These are phyloP conservation scores for Coffea humblotiana DNA, from an alignment of 305 asterid genomes.

Conservation along the genomic window DNA sequence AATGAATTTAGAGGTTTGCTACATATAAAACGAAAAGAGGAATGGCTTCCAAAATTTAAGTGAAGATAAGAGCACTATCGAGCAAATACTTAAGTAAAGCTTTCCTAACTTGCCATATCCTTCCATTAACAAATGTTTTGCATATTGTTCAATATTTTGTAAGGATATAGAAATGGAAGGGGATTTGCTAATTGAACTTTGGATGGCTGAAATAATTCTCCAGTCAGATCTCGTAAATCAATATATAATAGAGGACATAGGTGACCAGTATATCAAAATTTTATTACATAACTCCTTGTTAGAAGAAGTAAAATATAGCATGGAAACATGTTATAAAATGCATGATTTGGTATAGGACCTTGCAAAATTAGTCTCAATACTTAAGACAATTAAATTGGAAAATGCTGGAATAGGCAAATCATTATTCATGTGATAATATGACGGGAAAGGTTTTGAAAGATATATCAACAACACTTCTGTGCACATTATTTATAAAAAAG, in stretches of 20 bases:
- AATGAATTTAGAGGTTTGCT: neutral
- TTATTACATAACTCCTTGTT: conserved; percentile 15
- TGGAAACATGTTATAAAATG: neutral
- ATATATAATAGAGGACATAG: conserved; percentile 7
- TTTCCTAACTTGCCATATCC: neutral
- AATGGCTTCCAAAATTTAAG: neutral
- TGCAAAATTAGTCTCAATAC: neutral
- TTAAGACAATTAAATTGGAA: neutral
- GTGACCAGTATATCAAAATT: neutral
- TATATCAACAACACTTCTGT: neutral
- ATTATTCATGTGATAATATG: neutral
- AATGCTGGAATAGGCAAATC: neutral
- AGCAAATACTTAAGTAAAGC: conserved; percentile 9
- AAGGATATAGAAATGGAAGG: neutral
- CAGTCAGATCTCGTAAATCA: neutral
- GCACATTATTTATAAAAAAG: neutral
- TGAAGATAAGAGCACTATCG: neutral
- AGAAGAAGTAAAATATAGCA: neutral
- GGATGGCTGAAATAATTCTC: conserved; percentile 17
- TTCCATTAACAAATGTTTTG: conserved; percentile 9
- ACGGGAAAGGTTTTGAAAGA: neutral
- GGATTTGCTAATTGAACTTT: neutral
- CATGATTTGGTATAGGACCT: neutral
- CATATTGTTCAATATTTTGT: conserved; percentile 10
- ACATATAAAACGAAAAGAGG: neutral